Evolutionary conservation across 805 yeast species (phyloP).

Genomic region (Novakomyces olei): DNA sequence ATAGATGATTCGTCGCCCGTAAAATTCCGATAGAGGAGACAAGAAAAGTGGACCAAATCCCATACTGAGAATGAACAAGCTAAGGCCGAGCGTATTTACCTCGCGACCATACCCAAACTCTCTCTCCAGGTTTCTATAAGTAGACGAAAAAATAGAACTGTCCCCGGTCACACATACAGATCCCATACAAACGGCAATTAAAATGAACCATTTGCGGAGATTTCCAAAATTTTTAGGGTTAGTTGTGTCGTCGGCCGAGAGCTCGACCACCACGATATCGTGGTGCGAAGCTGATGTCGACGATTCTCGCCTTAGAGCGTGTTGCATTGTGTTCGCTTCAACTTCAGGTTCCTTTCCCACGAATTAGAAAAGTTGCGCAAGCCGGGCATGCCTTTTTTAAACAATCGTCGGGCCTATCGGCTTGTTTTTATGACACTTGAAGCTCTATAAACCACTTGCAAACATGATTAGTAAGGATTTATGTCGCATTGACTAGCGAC

Average conservation of each 20-base stretch:
- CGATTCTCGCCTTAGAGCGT: too few relatives aligned
- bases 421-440: too few relatives aligned
- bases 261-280: too few relatives aligned
- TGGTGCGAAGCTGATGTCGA: too few relatives aligned
- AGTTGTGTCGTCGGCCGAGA: conserved; percentile 18
- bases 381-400: too few relatives aligned
- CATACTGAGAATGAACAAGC: conserved; percentile 31
- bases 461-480: too few relatives aligned
- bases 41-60: conserved; percentile 41
- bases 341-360: too few relatives aligned
- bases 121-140: neutral
- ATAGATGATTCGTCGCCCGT: conserved; percentile 47
- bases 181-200: conserved; percentile 11
- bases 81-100: conserved; percentile 37
- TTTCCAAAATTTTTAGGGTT: conserved; percentile 19
- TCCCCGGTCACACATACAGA: conserved; percentile 5
- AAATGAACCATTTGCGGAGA: conserved; percentile 20
- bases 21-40: conserved; percentile 50
- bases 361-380: too few relatives aligned
- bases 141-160: conserved; percentile 1
- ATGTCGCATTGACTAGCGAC: too few relatives aligned
- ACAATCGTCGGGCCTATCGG: too few relatives aligned
- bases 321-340: too few relatives aligned
- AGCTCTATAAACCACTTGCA: too few relatives aligned
- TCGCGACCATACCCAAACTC: conserved; percentile 35